These are phyloP conservation scores for Auriscalpium vulgare DNA, from an alignment of 768 basidiomycete species.

Conservation along the genomic window DNA sequence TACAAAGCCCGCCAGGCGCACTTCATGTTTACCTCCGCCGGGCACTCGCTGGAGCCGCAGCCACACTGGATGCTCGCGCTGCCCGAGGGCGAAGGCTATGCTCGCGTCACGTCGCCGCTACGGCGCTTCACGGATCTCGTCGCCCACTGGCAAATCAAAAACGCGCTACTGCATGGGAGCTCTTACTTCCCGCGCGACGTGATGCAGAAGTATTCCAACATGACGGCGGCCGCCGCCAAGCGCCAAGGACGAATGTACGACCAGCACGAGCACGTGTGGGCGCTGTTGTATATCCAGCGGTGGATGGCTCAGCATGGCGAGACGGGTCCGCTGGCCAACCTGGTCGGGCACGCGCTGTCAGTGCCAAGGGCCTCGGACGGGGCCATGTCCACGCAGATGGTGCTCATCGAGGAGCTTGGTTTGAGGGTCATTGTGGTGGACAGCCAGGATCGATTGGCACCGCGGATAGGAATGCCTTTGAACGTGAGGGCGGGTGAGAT, in stretches of 20 bases:
- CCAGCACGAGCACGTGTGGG: conserved; percentile 32
- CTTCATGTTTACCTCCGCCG: conserved; percentile 27
- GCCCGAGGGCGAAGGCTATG: conserved; percentile 71
- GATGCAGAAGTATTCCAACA: conserved; percentile 23
- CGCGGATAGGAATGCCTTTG: no score
- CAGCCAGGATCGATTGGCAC: no score
- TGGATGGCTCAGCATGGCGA: conserved; percentile 22
- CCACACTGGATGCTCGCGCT: conserved; percentile 67
- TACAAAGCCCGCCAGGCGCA: conserved; percentile 26
- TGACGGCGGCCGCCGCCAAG: no score
- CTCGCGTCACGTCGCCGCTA: conserved; percentile 78
- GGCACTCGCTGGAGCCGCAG: conserved; percentile 44
- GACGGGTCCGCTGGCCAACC: no score
- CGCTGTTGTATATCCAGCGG: conserved; percentile 30
- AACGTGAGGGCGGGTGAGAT: no score
- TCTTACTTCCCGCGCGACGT: conserved; percentile 39
- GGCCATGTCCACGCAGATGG: no score
- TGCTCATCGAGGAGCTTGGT: no score
- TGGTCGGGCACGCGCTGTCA: no score
- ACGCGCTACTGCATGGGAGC: conserved; percentile 42
- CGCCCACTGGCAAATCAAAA: conserved; percentile 91
- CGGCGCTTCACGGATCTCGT: conserved; percentile 79
- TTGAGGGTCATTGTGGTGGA: no score
- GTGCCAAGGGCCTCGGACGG: no score
- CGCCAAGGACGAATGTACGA: no score